Evolutionary conservation across 768 basidiomycete genomes (phyloP), one percentile per base, ranked within the genome.

Genomic region (Rhizopogon vesiculosus): DNA sequence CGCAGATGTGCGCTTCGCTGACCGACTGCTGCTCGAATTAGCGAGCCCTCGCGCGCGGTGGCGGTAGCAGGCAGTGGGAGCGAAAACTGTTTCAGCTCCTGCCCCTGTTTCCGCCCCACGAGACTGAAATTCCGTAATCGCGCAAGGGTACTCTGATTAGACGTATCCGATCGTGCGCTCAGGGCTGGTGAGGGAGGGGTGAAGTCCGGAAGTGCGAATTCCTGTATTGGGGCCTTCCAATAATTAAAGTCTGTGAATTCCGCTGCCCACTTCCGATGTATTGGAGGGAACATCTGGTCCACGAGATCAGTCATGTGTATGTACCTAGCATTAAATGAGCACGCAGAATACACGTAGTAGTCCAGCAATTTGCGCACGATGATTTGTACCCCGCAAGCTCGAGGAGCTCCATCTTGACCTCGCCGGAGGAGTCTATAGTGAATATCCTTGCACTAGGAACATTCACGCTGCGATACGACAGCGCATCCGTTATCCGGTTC

Each of bases 241-340:
- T 84, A 99, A 66, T 96, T 98, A 79, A 97, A 94, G 69, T 98
- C 96, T 1, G 95, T 97, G 69, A 82, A 99, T 67, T 95, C 94
- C 1, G 91, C 84, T 12, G 87, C 81, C 82, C 86, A 88, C 67
- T 91, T 92, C 51, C 87, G 84, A 67, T 93, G 82, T 54, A 98
- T 93, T 0, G 96, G 93, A 35, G 97, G 97, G 76, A 99, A 99
- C 87, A 97, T 95, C 72, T 97, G 95, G 73, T 99, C 95, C 15
- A 99, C 22, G 2, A 22, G 22, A 22, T 22, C 22, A 22, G 22
- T 22, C 22, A 98, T 95, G 67, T 95, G 91, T 57, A 98, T 98
- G 70, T 98, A 98, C 54, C 94, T 94, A 52, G 45, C 31, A 52
- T 33, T 2, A 8, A 13, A 43, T 43, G 52, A 55, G 22, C 25